Evolutionary conservation across 2,329 filamentous ascomycete species (phyloP).

Genomic region (Xylaria digitata): DNA sequence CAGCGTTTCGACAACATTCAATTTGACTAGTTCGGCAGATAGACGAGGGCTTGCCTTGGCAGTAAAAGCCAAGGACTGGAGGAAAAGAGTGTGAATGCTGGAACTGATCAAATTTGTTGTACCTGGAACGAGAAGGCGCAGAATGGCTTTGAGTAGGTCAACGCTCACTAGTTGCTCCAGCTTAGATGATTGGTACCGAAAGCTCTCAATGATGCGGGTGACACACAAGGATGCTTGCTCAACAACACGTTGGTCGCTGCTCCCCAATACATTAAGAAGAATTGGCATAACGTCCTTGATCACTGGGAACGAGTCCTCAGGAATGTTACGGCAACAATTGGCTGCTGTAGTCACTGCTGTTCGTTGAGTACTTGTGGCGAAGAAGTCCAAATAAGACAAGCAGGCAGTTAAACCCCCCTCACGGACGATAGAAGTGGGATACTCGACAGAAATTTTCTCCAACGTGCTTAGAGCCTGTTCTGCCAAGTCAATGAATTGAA

Average conservation of each 20-base stretch:
- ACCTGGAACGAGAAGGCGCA: constrained; percentile 89
- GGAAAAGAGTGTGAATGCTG: constrained; percentile 95
- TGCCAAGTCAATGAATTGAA: constrained; percentile 95
- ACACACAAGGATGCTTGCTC: constrained; percentile 97
- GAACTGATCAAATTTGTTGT: constrained; percentile 95
- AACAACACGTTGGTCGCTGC: constrained; percentile 95
- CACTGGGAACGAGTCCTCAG: constrained; percentile 90
- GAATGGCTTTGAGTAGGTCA: constrained; percentile 83
- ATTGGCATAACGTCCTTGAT: constrained; percentile 97
- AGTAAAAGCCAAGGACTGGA: constrained; percentile 89
- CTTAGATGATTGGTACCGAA: constrained; percentile 87
- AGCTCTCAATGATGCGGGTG: constrained; percentile 95
- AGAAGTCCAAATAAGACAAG: constrained; percentile 95
- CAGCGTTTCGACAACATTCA: constrained; percentile 96
- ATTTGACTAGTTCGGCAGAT: constrained; percentile 90
- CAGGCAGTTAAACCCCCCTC: constrained; percentile 97
- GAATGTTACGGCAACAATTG: constrained; percentile 97
- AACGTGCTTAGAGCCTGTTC: constrained; percentile 97
- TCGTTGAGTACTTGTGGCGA: constrained; percentile 94
- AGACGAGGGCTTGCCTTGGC: constrained; percentile 88
- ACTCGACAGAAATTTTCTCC: constrained; percentile 97
- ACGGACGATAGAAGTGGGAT: constrained; percentile 92
- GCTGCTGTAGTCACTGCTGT: constrained; percentile 97
- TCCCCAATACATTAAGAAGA: constrained; percentile 86
- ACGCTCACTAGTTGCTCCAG: constrained; percentile 92